Percentiles rank a stretch among this genome's conserved stretches.
Conservation (phyloP, 352 stramenopile species). For the Aphanomyces astaci region DNA sequence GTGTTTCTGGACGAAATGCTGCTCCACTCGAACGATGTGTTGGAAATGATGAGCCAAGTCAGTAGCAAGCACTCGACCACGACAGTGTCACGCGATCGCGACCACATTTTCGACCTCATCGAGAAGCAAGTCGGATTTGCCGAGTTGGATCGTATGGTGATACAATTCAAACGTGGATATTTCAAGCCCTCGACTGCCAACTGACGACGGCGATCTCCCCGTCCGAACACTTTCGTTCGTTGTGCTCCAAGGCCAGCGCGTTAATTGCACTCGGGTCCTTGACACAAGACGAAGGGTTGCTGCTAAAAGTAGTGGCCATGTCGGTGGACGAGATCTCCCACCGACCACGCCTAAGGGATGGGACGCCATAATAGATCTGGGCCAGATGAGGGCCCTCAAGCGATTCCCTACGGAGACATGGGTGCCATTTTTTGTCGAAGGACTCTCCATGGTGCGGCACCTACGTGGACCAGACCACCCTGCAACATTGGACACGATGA, state of each 20-base stretch:
- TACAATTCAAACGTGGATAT: neutral
- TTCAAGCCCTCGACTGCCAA: neutral
- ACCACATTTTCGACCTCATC: neutral
- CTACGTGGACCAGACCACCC: too few species aligned
- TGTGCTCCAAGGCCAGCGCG: neutral
- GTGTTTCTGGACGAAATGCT: neutral
- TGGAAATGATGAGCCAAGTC: neutral
- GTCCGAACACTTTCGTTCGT: neutral
- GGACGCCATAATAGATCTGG: too few species aligned
- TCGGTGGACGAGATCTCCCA: too few species aligned
- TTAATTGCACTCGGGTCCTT: neutral
- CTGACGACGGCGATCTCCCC: neutral
- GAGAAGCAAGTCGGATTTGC: neutral
- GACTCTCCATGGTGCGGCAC: too few species aligned
- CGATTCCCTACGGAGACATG: too few species aligned
- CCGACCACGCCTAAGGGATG: too few species aligned
- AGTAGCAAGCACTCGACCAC: neutral
- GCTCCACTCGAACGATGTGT: too few species aligned
- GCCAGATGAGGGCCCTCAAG: too few species aligned
- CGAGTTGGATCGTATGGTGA: conserved; percentile 4
- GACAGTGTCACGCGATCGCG: neutral
- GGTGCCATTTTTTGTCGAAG: too few species aligned
- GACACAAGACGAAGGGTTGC: too few species aligned
- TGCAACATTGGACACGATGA: too few species aligned
- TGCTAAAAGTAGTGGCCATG: too few species aligned